Conservation (phyloP, 192 early-diverging fungal genomes). For the Coemansia sp. region DNA sequence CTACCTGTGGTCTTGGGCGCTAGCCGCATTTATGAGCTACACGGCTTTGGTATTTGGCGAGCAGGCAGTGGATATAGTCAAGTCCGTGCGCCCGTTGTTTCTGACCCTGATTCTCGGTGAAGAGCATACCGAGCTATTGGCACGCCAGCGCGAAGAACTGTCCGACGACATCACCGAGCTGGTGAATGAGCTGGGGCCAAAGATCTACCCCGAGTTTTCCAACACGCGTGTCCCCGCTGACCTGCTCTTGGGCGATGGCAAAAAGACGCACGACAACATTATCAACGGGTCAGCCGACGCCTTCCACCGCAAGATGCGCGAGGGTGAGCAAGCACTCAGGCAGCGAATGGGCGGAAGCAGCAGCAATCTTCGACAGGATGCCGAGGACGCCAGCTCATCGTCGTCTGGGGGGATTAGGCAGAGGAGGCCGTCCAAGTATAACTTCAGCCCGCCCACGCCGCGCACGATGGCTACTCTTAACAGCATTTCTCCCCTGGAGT, state of each 20-base stretch:
- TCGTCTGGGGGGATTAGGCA: background rate
- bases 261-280: slow-evolving; percentile 20
- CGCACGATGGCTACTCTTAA: slow-evolving; percentile 51
- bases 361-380: background rate
- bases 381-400: background rate
- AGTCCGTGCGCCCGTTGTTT: slow-evolving; percentile 81
- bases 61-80: slow-evolving; percentile 71
- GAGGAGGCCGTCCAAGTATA: slow-evolving; percentile 30
- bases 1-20: slow-evolving; percentile 41
- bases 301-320: slow-evolving; percentile 37
- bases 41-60: slow-evolving; percentile 74
- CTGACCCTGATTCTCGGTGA: slow-evolving; percentile 62
- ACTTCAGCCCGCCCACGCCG: slow-evolving; percentile 52
- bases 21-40: slow-evolving; percentile 65
- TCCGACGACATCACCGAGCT: slow-evolving; percentile 72
- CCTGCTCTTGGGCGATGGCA: slow-evolving; percentile 11
- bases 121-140: slow-evolving; percentile 63
- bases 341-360: slow-evolving; percentile 21
- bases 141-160: slow-evolving; percentile 67
- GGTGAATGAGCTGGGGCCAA: slow-evolving; percentile 83
- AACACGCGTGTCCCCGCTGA: slow-evolving; percentile 29
- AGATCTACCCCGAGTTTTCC: slow-evolving; percentile 75
- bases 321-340: slow-evolving; percentile 38
- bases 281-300: slow-evolving; percentile 33
- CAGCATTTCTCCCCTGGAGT: slow-evolving; percentile 55